These are phyloP conservation scores for Acorus gramineus DNA, from an alignment of 106 monocot species.

Conservation along the genomic window DNA sequence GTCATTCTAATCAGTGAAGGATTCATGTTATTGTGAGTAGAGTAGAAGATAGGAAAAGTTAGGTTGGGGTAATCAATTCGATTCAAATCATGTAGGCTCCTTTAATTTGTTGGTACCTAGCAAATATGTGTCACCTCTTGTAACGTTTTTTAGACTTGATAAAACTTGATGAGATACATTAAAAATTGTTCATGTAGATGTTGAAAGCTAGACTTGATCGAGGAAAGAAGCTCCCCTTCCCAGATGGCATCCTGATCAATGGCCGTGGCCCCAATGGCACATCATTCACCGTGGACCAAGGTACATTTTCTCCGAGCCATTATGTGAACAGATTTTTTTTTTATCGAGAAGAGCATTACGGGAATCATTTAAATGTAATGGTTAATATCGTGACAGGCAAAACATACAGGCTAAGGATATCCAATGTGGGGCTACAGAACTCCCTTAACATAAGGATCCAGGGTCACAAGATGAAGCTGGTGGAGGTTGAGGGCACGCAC, in stretches of 20 bases:
- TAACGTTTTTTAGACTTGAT: background rate
- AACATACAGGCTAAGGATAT: conserved; percentile 16
- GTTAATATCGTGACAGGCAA: conserved; percentile 4
- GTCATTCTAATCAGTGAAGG: background rate
- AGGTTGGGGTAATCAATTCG: too few relatives aligned
- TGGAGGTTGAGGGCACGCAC: conserved; percentile 18
- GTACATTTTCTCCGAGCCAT: background rate
- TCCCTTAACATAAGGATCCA: conserved; percentile 16
- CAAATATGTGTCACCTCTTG: background rate
- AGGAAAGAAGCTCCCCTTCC: conserved; percentile 11
- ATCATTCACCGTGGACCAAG: conserved; percentile 11
- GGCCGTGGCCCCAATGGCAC: conserved; percentile 14
- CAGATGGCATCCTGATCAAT: conserved; percentile 15
- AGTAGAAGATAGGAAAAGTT: too few relatives aligned
- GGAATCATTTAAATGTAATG: background rate
- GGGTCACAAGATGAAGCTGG: conserved; percentile 14
- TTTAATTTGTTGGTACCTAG: background rate
- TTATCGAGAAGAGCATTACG: background rate
- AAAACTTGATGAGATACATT: background rate
- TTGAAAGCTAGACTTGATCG: conserved; percentile 8
- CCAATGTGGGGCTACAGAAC: conserved; percentile 13
- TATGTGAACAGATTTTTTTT: background rate
- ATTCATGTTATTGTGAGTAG: background rate
- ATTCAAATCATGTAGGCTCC: too few relatives aligned
- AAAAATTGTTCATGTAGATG: background rate